Evolutionary conservation across 768 basidiomycete genomes (phyloP).

Genomic region (Crepidotus variabilis): DNA sequence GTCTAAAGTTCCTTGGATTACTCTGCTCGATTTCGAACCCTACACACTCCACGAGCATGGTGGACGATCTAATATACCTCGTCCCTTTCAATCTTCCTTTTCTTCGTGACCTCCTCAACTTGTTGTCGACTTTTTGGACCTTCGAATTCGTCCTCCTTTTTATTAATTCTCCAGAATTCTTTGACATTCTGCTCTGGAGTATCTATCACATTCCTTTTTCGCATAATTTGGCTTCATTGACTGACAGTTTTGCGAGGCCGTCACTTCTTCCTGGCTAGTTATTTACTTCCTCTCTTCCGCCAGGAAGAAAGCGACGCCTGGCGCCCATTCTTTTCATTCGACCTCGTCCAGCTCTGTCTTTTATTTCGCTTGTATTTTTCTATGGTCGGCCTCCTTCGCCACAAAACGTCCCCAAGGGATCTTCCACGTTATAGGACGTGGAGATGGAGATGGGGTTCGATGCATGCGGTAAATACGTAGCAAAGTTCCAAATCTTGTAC

Average conservation of each 20-base stretch:
- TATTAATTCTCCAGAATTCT: constrained; percentile 14
- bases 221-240: constrained; percentile 6
- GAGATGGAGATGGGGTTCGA: not conserved
- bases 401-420: not conserved
- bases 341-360: constrained; percentile 9
- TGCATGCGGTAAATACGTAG: not conserved
- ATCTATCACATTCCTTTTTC: constrained; percentile 24
- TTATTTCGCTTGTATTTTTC: constrained; percentile 7
- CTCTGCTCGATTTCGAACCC: not conserved
- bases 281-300: not conserved
- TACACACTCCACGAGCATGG: constrained; percentile 1
- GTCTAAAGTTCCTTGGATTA: constrained; percentile 6
- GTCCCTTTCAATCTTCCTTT: constrained; percentile 5
- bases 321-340: constrained; percentile 19
- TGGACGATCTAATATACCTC: constrained; percentile 1
- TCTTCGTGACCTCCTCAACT: constrained; percentile 10
- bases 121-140: constrained; percentile 7
- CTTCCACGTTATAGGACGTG: not conserved
- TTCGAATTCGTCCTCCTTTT: constrained; percentile 12
- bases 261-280: constrained; percentile 7
- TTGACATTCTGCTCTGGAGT: constrained; percentile 6
- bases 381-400: not conserved
- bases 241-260: constrained; percentile 5
- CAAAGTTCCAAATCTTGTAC: not conserved
- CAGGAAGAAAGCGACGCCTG: constrained; percentile 9